Conservation (phyloP, 2,329 filamentous ascomycete species). For the Fusarium nygamai region DNA sequence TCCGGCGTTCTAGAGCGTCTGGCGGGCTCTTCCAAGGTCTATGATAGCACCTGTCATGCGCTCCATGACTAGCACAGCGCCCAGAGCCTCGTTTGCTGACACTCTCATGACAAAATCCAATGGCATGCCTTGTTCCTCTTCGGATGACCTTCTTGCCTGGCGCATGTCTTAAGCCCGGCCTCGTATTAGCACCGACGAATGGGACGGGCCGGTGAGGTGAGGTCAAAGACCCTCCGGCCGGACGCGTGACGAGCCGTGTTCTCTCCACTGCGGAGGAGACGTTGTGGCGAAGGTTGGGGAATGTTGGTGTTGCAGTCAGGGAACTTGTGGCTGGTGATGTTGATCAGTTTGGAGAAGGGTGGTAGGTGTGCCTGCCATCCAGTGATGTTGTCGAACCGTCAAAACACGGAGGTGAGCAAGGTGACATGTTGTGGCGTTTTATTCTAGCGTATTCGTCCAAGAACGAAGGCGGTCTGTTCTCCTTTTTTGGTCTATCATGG, state of each 20-base stretch:
- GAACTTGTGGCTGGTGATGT: slow-evolving; percentile 22
- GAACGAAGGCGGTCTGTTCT: slow-evolving; percentile 4
- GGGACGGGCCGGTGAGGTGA: slow-evolving; percentile 24
- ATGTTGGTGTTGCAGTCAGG: not conserved
- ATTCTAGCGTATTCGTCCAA: slow-evolving; percentile 5
- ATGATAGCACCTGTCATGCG: slow-evolving; percentile 8
- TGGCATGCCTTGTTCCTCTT: slow-evolving; percentile 3
- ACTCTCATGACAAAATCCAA: slow-evolving; percentile 21
- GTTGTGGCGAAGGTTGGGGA: slow-evolving; percentile 16
- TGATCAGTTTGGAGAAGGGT: slow-evolving; percentile 25
- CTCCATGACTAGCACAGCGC: slow-evolving; percentile 7
- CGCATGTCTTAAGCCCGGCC: slow-evolving; percentile 34
- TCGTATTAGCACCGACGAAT: slow-evolving; percentile 40
- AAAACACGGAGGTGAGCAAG: not conserved
- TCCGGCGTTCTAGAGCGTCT: slow-evolving; percentile 4
- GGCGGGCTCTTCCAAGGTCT: slow-evolving; percentile 3
- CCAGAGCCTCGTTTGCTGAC: slow-evolving; percentile 27
- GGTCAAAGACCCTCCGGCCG: slow-evolving; percentile 3
- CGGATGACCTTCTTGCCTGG: slow-evolving; percentile 35
- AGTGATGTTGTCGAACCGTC: slow-evolving; percentile 4
- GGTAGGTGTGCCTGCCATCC: slow-evolving; percentile 4
- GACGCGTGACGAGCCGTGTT: slow-evolving; percentile 36
- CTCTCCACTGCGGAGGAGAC: slow-evolving; percentile 20
- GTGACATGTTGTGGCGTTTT: slow-evolving; percentile 25
- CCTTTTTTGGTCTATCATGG: not conserved